These are phyloP conservation scores for Rhodotorula sp. DNA, from an alignment of 1,284 basidiomycete genomes.

Conservation along the genomic window DNA sequence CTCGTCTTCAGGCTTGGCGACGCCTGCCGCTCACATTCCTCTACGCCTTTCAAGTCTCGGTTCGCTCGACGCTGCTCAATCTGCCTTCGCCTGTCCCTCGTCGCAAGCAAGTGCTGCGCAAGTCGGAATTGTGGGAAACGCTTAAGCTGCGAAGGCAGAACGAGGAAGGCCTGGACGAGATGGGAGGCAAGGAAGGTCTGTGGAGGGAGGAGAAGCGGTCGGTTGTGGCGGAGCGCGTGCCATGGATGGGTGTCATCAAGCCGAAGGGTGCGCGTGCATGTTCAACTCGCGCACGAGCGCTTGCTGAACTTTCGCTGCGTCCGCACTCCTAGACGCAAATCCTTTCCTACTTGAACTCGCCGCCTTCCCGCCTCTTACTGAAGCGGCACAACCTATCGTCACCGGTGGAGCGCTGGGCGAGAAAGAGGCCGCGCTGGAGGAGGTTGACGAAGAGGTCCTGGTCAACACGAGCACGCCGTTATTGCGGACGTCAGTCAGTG, in stretches of 20 bases:
- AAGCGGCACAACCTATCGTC: conserved; percentile 1
- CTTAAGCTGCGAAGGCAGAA: conserved; percentile 49
- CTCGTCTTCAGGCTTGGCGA: conserved; percentile 21
- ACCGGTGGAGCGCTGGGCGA: conserved; percentile 43
- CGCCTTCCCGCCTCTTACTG: conserved; percentile 31
- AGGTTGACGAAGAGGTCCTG: conserved; percentile 29
- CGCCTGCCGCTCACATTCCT: conserved; percentile 32
- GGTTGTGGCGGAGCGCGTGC: conserved; percentile 48
- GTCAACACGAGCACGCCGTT: not conserved
- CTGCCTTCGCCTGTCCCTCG: conserved; percentile 82
- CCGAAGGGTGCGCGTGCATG: conserved; percentile 33
- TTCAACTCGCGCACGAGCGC: not conserved
- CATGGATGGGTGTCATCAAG: conserved; percentile 49
- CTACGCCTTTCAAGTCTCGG: conserved; percentile 77
- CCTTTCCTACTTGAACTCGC: conserved; percentile 39
- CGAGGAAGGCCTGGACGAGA: conserved; percentile 44
- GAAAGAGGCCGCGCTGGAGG: conserved; percentile 45
- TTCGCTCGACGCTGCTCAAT: conserved; percentile 73
- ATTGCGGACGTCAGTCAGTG: not conserved
- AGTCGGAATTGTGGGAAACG: conserved; percentile 55
- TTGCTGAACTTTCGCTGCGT: not conserved
- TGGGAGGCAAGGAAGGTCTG: conserved; percentile 30
- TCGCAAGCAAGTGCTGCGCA: conserved; percentile 67
- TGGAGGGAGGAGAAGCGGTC: conserved; percentile 37
- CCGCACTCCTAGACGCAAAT: conserved; percentile 9